These are phyloP conservation scores for Melanogaster broomeanus DNA, from an alignment of 768 basidiomycete species.

Conservation along the genomic window DNA sequence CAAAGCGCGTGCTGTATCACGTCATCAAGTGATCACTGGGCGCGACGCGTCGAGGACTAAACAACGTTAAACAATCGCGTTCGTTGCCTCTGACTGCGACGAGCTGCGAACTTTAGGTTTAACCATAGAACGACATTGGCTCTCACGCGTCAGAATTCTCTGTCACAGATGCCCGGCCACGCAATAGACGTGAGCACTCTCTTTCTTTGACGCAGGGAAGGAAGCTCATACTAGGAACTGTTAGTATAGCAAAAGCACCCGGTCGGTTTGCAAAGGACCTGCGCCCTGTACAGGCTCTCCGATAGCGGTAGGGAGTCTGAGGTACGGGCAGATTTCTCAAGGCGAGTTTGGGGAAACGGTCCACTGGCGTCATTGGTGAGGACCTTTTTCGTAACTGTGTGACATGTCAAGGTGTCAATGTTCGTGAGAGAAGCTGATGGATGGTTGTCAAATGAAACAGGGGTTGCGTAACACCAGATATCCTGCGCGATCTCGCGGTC, in stretches of 20 bases:
- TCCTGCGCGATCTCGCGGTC: conserved; percentile 51
- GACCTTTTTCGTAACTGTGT: conserved; percentile 5
- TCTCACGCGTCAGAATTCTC: too few relatives aligned
- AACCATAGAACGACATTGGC: too few relatives aligned
- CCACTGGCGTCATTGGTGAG: conserved; percentile 78
- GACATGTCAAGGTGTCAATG: background rate
- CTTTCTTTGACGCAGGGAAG: background rate
- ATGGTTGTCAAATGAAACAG: conserved; percentile 33
- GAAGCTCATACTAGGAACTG: conserved; percentile 14
- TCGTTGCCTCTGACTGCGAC: background rate
- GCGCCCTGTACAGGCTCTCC: conserved; percentile 55
- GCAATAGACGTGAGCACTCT: conserved; percentile 32
- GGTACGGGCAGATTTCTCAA: conserved; percentile 58
- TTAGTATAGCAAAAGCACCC: conserved; percentile 75
- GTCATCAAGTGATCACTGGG: conserved; percentile 20
- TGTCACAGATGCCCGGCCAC: conserved; percentile 19
- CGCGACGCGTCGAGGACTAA: conserved; percentile 25
- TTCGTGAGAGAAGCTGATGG: conserved; percentile 19
- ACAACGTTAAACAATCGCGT: conserved; percentile 17
- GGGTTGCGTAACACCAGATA: conserved; percentile 70
- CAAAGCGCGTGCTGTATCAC: conserved; percentile 3
- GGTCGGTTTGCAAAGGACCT: conserved; percentile 69
- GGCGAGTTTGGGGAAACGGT: conserved; percentile 60
- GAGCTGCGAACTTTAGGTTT: background rate
- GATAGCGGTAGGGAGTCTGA: conserved; percentile 56